Base-by-base conservation (phyloP, 2,329 filamentous ascomycete species). In the Metarhizium rileyi region DNA sequence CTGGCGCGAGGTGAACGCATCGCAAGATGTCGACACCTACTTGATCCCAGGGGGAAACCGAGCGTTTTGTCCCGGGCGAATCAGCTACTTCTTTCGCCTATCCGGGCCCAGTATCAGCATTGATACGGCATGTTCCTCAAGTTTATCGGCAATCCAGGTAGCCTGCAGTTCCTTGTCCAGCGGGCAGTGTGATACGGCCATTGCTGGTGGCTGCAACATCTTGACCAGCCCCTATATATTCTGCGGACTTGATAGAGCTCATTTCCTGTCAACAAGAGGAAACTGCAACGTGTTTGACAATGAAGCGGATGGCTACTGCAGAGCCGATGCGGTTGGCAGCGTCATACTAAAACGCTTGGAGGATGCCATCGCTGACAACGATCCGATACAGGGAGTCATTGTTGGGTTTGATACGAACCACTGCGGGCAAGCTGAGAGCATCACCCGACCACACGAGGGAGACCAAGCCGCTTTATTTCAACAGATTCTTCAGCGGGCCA, bases 261-360 rank as follows among this genome's bases (percentile, higher is more conserved):
- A 47, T n/a, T 52, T 52, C 26, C 47, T 47, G 5, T 49, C 50
- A 10, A 49, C 46, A 9, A 47, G 33, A 4, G 43, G 41, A 18
- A 48, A 44, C 16, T 58, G 65, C 84, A 87, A 88, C 61, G 88
- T 87, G 0, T 93, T 88, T 61, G 87, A 91, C 64, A 83, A 88
- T 55, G 80, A 76, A 38, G 87, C 87, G 3, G 86, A 90, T 66
- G 87, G 87, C 1, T 91, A 93, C 67, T 91, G 87, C 68, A 82
- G 87, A 62, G 86, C 81, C 48, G 87, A 93, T 57, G 83, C 80
- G 18, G 84, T 85, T 53, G 87, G 82, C 2, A 83, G 84, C 0
- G 75, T 93, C 45, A 75, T 93, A 22, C 70, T 93, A 44, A 94
- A 94, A 73, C 77, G 87, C 30, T 78, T 90, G 2, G 83, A 88